Evolutionary conservation across 768 basidiomycete species (phyloP).

Genomic region (Trametes maxima): DNA sequence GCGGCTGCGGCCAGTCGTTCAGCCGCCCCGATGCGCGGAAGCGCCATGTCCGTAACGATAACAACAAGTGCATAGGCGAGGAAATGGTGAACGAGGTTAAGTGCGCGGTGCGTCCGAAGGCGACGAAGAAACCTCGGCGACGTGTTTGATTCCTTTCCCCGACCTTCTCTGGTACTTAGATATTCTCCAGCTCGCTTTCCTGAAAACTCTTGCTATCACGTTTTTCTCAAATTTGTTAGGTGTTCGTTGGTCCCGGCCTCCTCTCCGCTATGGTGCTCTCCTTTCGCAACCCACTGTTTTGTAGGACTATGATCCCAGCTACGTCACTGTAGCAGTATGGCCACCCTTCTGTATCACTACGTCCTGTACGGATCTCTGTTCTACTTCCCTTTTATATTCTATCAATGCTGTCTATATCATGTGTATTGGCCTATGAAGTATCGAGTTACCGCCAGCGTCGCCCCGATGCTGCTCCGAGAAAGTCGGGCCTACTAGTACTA

Average conservation of each 20-base stretch:
- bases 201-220: no score
- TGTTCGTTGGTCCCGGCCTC: neutral
- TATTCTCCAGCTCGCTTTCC: no score
- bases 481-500: no score
- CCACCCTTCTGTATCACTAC: neutral
- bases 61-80: slow-evolving; percentile 2
- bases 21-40: slow-evolving; percentile 5
- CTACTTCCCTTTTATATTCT: neutral
- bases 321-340: neutral
- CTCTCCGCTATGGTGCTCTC: neutral
- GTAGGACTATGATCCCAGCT: neutral
- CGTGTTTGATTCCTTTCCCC: neutral
- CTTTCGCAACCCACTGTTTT: neutral
- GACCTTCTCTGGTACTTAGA: no score
- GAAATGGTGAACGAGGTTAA: neutral
- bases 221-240: no score
- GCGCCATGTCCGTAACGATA: neutral
- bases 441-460: no score
- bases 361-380: no score
- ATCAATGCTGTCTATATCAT: neutral
- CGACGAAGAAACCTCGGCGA: neutral
- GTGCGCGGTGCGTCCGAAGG: neutral
- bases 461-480: no score
- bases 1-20: slow-evolving; percentile 7
- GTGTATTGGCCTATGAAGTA: no score